Base-by-base conservation (phyloP, 441 rosid species). In the Brassica hybrid region DNA sequence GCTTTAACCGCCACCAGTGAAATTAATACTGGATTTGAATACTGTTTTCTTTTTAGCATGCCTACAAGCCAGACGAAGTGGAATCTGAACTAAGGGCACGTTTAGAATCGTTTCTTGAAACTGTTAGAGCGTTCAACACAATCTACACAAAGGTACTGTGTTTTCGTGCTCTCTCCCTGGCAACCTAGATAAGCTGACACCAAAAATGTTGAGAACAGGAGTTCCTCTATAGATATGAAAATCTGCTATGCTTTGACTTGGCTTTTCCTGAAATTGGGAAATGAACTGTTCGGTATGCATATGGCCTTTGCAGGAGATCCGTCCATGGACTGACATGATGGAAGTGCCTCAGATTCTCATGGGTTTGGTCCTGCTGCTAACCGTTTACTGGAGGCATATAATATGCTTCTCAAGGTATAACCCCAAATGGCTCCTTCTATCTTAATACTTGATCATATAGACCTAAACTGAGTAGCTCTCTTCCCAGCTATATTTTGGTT, bases 291-390 rank as follows among this genome's bases (percentile, higher is more conserved):
- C 21, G 21, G 7, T 54, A 3, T 64, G 41, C n/a, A 34, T n/a
- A 50, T 54, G 3, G 11, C 12, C 63, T 52, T 74, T 81, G 50
- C 75, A 92, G 97, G 98, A 96, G 87, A 92, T 96, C 76, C 96
- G 98, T 34, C 99, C 97, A 27, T 94, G 99, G 99, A 96, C 98
- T 4, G 97, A 96, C 79, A 96, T 93, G 98, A 96, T 96, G 97
- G 99, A 96, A 85, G 98, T 94, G 68, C 99, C 98, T 59, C 99
- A 96, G 72, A 98, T 94, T 83, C 21, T 19, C 98, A 96, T 88
- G 99, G 98, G 27, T 92, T 94, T 83, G 99, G 99, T 36, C 97
- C 97, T 36, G 99, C 99, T 66, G 98, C 99, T 72, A 91, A 94
- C 76, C 93, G 97, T 79, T 87, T 96, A 87, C 80, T 96, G 74